These are phyloP conservation scores for Allium fistulosum DNA, from an alignment of 106 monocot genomes.

Conservation along the genomic window DNA sequence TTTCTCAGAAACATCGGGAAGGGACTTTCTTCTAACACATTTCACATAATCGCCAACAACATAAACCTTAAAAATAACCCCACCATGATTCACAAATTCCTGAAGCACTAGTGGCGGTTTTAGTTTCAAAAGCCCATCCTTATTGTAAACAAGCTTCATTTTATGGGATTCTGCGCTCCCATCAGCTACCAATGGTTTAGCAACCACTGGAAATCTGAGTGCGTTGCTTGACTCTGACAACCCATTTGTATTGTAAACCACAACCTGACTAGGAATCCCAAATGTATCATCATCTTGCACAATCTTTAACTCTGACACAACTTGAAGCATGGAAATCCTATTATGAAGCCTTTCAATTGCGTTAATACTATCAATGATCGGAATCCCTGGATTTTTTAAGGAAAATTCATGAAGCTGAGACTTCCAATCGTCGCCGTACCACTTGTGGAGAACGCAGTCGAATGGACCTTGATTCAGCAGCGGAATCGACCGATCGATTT, in stretches of 20 bases:
- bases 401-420: constrained; percentile 29
- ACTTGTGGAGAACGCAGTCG: constrained; percentile 61
- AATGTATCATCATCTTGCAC: constrained; percentile 33
- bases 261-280: constrained; percentile 51
- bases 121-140: constrained; percentile 31
- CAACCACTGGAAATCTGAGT: constrained; percentile 54
- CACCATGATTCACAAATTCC: constrained; percentile 69
- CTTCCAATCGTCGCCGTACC: constrained; percentile 33
- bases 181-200: constrained; percentile 60
- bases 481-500: constrained; percentile 30
- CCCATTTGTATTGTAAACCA: constrained; percentile 37
- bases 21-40: constrained; percentile 63
- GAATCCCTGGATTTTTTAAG: constrained; percentile 25
- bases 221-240: constrained; percentile 32
- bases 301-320: constrained; percentile 39
- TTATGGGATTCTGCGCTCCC: constrained; percentile 58
- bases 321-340: constrained; percentile 64
- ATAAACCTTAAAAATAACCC: constrained; percentile 76
- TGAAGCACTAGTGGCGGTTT: constrained; percentile 70
- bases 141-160: constrained; percentile 49
- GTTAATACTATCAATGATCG: constrained; percentile 41
- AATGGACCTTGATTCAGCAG: constrained; percentile 49
- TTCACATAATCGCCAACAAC: constrained; percentile 58
- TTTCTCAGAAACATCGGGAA: constrained; percentile 56
- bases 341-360: constrained; percentile 60